These are phyloP conservation scores for Didymella segeticola DNA, from an alignment of 2,329 filamentous ascomycete species.

Conservation along the genomic window DNA sequence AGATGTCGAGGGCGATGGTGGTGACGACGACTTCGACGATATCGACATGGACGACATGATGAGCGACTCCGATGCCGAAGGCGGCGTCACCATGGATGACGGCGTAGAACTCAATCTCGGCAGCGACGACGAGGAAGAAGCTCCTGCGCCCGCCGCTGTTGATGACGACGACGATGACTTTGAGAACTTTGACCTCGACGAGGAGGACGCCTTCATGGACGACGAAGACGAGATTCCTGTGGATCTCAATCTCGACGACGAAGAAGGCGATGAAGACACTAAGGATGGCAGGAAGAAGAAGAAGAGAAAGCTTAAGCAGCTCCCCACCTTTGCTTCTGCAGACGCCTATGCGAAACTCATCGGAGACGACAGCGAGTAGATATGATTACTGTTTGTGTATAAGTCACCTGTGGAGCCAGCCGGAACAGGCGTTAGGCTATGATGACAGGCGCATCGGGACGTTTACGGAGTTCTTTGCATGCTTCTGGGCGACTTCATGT, in stretches of 20 bases:
- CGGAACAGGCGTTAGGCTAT: conserved; percentile 18
- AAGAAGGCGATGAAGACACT: conserved; percentile 51
- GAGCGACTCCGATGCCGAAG: conserved; percentile 55
- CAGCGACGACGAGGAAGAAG: conserved; percentile 57
- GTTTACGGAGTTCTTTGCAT: conserved; percentile 17
- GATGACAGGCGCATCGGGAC: conserved; percentile 20
- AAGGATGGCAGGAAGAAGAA: conserved; percentile 63
- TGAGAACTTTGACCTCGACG: conserved; percentile 55
- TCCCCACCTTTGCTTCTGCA: conserved; percentile 90
- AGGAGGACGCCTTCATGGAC: conserved; percentile 62
- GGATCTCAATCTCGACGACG: conserved; percentile 53
- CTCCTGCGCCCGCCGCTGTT: conserved; percentile 47
- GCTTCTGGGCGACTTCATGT: conserved; percentile 27
- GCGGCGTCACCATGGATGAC: conserved; percentile 50
- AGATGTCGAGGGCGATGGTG: conserved; percentile 73
- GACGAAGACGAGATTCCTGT: conserved; percentile 63
- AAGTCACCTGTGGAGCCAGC: conserved; percentile 18
- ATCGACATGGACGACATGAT: conserved; percentile 56
- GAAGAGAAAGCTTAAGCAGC: conserved; percentile 82
- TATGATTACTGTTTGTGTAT: conserved; percentile 16
- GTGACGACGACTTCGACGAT: conserved; percentile 63
- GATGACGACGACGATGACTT: conserved; percentile 47
- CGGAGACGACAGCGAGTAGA: conserved; percentile 57
- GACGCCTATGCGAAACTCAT: conserved; percentile 93
- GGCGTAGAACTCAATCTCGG: conserved; percentile 54